Evolutionary conservation across 805 yeast species (phyloP), one percentile per base, ranked within the genome.

Genomic region (Brettanomyces anomalus): DNA sequence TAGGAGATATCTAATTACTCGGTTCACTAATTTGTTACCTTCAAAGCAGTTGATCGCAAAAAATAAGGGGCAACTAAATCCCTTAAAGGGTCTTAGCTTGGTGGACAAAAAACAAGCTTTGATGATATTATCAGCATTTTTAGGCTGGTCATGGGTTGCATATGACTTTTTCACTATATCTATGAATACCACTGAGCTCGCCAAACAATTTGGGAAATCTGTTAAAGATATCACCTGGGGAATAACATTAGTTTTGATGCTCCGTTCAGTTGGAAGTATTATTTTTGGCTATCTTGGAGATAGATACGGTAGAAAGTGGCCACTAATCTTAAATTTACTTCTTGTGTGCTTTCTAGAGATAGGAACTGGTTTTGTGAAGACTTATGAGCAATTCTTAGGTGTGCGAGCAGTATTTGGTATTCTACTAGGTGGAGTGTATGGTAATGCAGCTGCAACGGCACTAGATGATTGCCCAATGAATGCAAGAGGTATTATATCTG

Each of bases 131-230:
- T 60, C 74, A 36, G 84, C 81, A 0, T 75, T 76, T 48, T 51
- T 61, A 40, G 77, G 75, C 16, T 79, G 85, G 85, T 67, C 81
- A 3, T 74, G 78, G 74, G 85, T 77, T 60, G 78, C 84, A 3
- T 70, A 77, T 53, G 85, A 78, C 58, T 79, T 74, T 54, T 79
- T 79, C 50, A 65, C 74, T 11, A 76, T 76, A 10, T 72, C 79
- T 7, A 58, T 77, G 36, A 75, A 76, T 51, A 75, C 71, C 6
- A 32, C 70, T 0, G 58, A 52, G 11, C 62, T 79, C 45, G 80
- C 84, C n/a, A 41, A 54, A 5, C 63, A 65, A 42, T 68, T 78
- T 35, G 66, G 62, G 31, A 65, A 58, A 18, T 45, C 68, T n/a
- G 74, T 74, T 37, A 75, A 67, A 46, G 74, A 72, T 44, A 66